These are phyloP conservation scores for Auricularia auricula-judae DNA, from an alignment of 768 basidiomycete genomes.

Conservation along the genomic window DNA sequence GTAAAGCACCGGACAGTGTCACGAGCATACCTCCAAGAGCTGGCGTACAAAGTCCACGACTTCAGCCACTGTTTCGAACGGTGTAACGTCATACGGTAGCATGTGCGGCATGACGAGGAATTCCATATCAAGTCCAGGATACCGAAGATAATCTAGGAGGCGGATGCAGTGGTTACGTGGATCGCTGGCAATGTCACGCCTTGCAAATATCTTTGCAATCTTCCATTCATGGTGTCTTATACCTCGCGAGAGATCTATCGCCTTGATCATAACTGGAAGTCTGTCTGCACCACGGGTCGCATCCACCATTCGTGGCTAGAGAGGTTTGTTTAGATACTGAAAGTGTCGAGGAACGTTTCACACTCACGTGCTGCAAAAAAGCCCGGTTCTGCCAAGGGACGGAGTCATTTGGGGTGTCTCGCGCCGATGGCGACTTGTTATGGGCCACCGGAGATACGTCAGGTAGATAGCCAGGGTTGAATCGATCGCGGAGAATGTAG, in stretches of 20 bases:
- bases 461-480: no score
- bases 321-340: no score
- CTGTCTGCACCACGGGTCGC: neutral
- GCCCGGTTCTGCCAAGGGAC: no score
- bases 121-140: conserved; percentile 9
- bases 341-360: no score
- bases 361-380: no score
- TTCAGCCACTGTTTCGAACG: conserved; percentile 23
- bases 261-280: neutral
- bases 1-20: neutral
- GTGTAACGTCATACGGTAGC: conserved; percentile 24
- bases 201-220: conserved; percentile 13
- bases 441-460: no score
- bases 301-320: neutral
- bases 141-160: conserved; percentile 14
- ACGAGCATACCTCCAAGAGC: conserved; percentile 19
- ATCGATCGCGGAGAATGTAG: no score
- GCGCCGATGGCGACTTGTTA: no score
- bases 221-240: conserved; percentile 8
- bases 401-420: no score
- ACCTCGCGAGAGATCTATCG: neutral
- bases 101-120: conserved; percentile 28
- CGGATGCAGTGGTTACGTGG: conserved; percentile 22
- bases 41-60: conserved; percentile 19
- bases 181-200: conserved; percentile 10